Evolutionary conservation across 371 early-diverging fungal genomes (phyloP).

Genomic region (Dentiscutata heterogama): DNA sequence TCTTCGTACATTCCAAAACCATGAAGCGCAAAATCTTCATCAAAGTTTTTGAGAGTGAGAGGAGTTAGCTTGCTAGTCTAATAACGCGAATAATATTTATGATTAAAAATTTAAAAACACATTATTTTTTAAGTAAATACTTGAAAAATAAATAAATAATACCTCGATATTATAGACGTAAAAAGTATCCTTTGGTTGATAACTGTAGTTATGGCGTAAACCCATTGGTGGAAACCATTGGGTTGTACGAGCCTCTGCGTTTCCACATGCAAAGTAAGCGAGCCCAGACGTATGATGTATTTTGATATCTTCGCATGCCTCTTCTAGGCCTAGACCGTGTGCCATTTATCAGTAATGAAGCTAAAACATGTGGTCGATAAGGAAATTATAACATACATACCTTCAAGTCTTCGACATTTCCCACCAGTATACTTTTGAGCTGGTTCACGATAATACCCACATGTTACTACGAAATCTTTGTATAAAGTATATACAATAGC

Average conservation of each 20-base stretch:
- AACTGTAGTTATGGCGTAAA: slow-evolving; percentile 35
- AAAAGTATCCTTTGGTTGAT: neutral
- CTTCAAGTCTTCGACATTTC: slow-evolving; percentile 12
- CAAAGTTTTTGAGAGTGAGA: slow-evolving; percentile 46
- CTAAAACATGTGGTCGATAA: neutral
- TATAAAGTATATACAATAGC: neutral
- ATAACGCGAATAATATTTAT: neutral
- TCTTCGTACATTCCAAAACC: slow-evolving; percentile 59
- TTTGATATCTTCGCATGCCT: slow-evolving; percentile 60
- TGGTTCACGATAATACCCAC: neutral
- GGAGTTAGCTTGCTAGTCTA: slow-evolving; percentile 3
- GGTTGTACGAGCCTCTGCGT: slow-evolving; percentile 49
- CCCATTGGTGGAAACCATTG: slow-evolving; percentile 56
- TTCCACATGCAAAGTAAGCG: slow-evolving; percentile 63
- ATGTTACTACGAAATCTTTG: no score
- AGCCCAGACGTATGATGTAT: slow-evolving; percentile 58
- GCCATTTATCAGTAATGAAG: neutral
- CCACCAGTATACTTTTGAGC: neutral
- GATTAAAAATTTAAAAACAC: neutral
- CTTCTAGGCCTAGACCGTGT: slow-evolving; percentile 50
- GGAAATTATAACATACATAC: neutral
- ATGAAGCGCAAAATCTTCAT: slow-evolving; percentile 56
- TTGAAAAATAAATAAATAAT: neutral
- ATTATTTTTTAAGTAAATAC: neutral
- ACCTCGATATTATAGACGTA: slow-evolving; percentile 29